These are phyloP conservation scores for Suhomyces choctaworum DNA, from an alignment of 1,139 yeast genomes.

Conservation along the genomic window DNA sequence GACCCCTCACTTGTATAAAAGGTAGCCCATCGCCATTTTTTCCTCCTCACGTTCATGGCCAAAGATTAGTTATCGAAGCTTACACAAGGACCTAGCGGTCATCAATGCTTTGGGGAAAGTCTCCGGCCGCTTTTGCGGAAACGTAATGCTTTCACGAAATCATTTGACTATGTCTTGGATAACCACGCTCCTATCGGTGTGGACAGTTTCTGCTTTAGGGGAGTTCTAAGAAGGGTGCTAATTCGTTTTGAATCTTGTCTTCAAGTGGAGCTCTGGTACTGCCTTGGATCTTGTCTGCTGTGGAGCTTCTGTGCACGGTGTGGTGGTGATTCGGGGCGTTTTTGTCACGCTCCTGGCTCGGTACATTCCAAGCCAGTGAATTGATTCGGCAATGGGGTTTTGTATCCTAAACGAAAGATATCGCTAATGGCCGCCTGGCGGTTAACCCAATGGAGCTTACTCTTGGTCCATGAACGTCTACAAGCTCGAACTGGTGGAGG, in stretches of 20 bases:
- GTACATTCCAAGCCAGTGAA: slow-evolving; percentile 16
- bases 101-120: slow-evolving; percentile 85
- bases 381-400: slow-evolving; percentile 60
- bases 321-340: neutral
- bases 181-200: neutral
- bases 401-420: slow-evolving; percentile 72
- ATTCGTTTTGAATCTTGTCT: slow-evolving; percentile 19
- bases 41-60: slow-evolving; percentile 57
- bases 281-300: slow-evolving; percentile 1
- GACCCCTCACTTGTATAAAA: slow-evolving; percentile 7
- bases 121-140: slow-evolving; percentile 82
- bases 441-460: slow-evolving; percentile 93
- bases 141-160: slow-evolving; percentile 48
- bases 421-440: slow-evolving; percentile 58
- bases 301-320: slow-evolving; percentile 1
- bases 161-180: slow-evolving; percentile 24
- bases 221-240: slow-evolving; percentile 8
- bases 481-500: slow-evolving; percentile 9
- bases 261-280: slow-evolving; percentile 20
- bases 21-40: slow-evolving; percentile 7
- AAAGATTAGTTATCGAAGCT: slow-evolving; percentile 88
- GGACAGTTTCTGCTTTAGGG: neutral
- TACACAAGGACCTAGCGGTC: slow-evolving; percentile 48
- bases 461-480: slow-evolving; percentile 64
- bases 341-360: slow-evolving; percentile 15